Conservation (phyloP, 441 rosid genomes). For the Rhodomyrtus psidioides region DNA sequence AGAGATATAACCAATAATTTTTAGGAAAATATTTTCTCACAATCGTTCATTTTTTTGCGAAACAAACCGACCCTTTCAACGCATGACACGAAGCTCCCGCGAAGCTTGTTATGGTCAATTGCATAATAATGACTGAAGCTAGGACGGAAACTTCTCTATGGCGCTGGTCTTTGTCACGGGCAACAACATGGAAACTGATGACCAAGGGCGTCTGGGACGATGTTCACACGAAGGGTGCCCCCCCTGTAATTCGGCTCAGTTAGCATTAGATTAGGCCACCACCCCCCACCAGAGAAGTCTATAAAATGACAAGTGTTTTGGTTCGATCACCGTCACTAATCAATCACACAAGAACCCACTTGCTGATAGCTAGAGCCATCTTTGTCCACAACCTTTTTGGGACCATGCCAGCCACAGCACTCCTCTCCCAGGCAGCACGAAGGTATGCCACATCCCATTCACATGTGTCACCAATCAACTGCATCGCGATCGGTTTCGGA, state of each 20-base stretch:
- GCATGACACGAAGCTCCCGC: neutral
- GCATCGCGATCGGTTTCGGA: no score
- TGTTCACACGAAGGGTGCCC: neutral
- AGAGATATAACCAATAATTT: no score
- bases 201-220: neutral
- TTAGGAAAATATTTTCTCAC: no score
- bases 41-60: no score
- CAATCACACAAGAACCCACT: neutral
- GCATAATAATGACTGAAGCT: neutral
- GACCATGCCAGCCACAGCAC: neutral
- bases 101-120: neutral
- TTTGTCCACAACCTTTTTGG: neutral
- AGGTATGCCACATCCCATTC: neutral
- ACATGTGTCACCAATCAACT: no score
- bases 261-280: neutral
- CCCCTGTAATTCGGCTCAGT: neutral
- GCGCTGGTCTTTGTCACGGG: neutral
- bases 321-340: neutral
- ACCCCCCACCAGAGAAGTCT: neutral
- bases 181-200: neutral
- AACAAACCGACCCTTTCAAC: neutral
- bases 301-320: neutral
- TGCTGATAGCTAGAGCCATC: neutral
- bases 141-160: neutral
- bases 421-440: neutral